Percentiles rank a stretch among this genome's conserved stretches.
These are phyloP conservation scores for Tarenaya hassleriana DNA, from an alignment of 345 rosid genomes.

Conservation along the genomic window DNA sequence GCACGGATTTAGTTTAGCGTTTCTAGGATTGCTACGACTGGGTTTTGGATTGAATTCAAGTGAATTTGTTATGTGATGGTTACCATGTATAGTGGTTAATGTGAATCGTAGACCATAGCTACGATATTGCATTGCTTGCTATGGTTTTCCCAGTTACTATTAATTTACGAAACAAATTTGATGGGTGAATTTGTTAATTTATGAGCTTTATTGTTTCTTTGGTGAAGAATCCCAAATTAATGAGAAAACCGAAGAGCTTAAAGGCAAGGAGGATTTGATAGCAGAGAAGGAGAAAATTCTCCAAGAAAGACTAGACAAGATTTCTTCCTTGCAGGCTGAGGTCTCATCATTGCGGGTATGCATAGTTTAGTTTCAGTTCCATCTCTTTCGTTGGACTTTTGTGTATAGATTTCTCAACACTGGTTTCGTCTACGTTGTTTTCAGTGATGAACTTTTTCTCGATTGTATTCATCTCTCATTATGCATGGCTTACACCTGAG, in stretches of 20 bases:
- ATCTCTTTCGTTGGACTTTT: background rate
- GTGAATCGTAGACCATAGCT: no score
- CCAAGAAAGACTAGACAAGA: constrained; percentile 43
- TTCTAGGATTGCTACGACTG: no score
- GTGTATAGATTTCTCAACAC: background rate
- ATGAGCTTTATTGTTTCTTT: background rate
- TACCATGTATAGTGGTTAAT: no score
- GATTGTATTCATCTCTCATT: background rate
- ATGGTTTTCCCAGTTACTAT: no score
- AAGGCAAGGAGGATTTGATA: constrained; percentile 48
- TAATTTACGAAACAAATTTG: no score
- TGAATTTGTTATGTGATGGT: no score
- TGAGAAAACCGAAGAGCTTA: constrained; percentile 50
- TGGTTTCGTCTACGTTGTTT: background rate
- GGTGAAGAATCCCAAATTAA: constrained; percentile 54
- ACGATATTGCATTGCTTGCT: no score
- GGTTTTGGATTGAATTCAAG: no score
- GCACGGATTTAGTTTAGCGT: no score
- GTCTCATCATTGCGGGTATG: constrained; percentile 66
- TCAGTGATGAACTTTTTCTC: background rate
- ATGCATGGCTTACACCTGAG: constrained; percentile 4
- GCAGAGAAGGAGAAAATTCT: constrained; percentile 57
- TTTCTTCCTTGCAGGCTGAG: constrained; percentile 58
- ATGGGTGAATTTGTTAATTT: no score
- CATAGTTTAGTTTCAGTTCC: constrained; percentile 2